Evolutionary conservation across 108 stramenopile genomes (phyloP), one percentile per base, ranked within the genome.

Genomic region (Fistulifera pelliculosa): DNA sequence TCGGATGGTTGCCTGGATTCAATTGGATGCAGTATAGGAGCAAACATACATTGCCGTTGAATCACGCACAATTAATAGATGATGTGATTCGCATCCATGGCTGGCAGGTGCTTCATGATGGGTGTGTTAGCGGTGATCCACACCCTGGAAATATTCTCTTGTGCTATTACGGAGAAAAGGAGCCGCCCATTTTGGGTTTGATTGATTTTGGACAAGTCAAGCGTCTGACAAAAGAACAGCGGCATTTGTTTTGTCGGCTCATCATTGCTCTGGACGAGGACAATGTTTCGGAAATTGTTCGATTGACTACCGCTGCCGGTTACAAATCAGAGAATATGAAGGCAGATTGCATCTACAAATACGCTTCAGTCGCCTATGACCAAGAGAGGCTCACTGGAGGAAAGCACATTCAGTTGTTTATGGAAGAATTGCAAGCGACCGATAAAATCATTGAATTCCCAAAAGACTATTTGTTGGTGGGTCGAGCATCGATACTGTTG

Each of bases 201-300:
- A 87, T 93, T 47, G 90, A 93, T 53, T 93, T 83, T 56, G 90
- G 90, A 18, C 86, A 88, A 64, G 86, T 88, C 22, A 86, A 86
- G 60, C 52, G 28, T 11, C 18, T 93, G 31, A 65, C 76, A 10
- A 81, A 79, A 45, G 78, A 71, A 42, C 70, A 79, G 47, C 59
- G 86, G 1, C 64, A 81, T 56, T 54, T 80, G 14, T 78, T 92
- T 55, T 78, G 80, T 56, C 73, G 65, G 56, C 47, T 87, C 8
- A 66, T 85, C 24, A 56, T 93, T 24, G 90, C 90, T 5, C 71
- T 93, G 8, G 83, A 73, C 16, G 72, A 86, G 31, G 75, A 84
- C 16, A 66, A 92, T 61, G 66, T 66, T 17, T 64, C 70, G 1
- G 54, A 60, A 23, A 57, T 92, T 24, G 68, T 76, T 4, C 19